phyloP scores from a whole-genome alignment of 2,329 filamentous ascomycete genomes.

The Neurospora sp. region DNA sequence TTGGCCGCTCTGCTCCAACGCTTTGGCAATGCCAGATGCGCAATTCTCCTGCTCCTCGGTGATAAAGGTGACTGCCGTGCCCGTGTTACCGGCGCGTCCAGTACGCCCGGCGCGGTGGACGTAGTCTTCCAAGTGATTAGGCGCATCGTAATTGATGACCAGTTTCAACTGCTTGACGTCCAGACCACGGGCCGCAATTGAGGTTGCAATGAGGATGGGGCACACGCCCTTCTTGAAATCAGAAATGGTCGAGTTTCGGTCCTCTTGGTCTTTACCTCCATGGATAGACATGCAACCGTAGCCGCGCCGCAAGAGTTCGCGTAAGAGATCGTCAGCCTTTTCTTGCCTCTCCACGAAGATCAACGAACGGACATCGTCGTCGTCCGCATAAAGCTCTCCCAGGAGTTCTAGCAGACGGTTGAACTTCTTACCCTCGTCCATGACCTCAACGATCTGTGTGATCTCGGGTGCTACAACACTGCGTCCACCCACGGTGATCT shows the following conservation, averaged over 20 bases:
- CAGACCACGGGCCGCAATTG: conserved; percentile 85
- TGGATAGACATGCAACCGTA: conserved; percentile 92
- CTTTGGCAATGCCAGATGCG: conserved; percentile 79
- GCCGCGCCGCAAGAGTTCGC: conserved; percentile 71
- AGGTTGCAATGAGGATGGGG: conserved; percentile 87
- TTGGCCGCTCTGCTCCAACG: conserved; percentile 84
- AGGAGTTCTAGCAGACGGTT: conserved; percentile 74
- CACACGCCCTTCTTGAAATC: conserved; percentile 90
- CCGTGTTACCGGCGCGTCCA: conserved; percentile 86
- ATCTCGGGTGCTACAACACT: conserved; percentile 87
- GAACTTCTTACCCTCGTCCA: conserved; percentile 76
- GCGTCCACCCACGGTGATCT: conserved; percentile 84
- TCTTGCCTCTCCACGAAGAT: conserved; percentile 92
- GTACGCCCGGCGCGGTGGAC: conserved; percentile 91
- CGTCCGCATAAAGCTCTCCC: conserved; percentile 73
- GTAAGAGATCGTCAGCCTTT: conserved; percentile 71
- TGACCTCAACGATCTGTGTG: conserved; percentile 83
- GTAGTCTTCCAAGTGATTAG: conserved; percentile 93
- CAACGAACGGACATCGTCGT: conserved; percentile 82
- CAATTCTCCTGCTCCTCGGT: conserved; percentile 88
- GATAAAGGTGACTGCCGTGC: conserved; percentile 89
- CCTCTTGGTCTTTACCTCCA: conserved; percentile 86
- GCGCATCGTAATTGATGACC: conserved; percentile 91
- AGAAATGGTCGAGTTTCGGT: conserved; percentile 82
- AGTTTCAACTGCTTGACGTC: conserved; percentile 95